Evolutionary conservation across 2,329 filamentous ascomycete species (phyloP), one percentile per base, ranked within the genome.

Genomic region (Hypoxylon sp.): DNA sequence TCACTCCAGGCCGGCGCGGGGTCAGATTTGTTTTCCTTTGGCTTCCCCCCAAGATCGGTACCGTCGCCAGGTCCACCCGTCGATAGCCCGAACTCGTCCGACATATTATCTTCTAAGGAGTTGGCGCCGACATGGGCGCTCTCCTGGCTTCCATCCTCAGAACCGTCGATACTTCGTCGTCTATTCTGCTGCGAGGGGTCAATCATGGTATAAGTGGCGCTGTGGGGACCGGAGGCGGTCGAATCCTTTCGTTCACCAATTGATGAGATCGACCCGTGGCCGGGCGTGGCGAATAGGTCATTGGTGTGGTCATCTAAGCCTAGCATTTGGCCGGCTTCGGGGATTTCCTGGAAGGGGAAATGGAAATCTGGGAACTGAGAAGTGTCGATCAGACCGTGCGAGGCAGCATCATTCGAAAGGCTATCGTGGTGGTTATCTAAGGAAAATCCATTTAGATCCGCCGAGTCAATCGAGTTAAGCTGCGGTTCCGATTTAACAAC

Each of bases 1-100:
- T 95, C 92, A 74, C 89, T 94, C 92, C 92, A 95, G 13, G 90
- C 84, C 13, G 91, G 90, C 8, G 86, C 83, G 8, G 85, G 83
- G 55, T 88, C 88, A 5, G 84, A 80, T 70, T 88, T 90, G 67
- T 88, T 86, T 55, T 89, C 87, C 75, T 87, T 89, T 35, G 80
- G 74, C 73, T 86, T 86, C 54, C 80, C 81, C 19, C 83, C 85
- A 22, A 86, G 74, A 57, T 89, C 87, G n/a, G 83, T 85, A 13
- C 84, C 84, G 72, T 89, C 87, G 35, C 80, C 81, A 29, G 82
- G 81, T 17, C 79, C 81, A 50, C 80, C 80, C 37, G 80, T 80
- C 17, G 82, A 80, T 37, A 89, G 78, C 9, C 86, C 87, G 70
- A 90, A 90, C 56, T 90, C 88, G 74, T 91, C 88, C 3, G 83